A percentile compares a stretch with the other conserved stretches of the same genome.
Evolutionary conservation across 129 eudicot species (phyloP).

Genomic region (Calendula officinalis): DNA sequence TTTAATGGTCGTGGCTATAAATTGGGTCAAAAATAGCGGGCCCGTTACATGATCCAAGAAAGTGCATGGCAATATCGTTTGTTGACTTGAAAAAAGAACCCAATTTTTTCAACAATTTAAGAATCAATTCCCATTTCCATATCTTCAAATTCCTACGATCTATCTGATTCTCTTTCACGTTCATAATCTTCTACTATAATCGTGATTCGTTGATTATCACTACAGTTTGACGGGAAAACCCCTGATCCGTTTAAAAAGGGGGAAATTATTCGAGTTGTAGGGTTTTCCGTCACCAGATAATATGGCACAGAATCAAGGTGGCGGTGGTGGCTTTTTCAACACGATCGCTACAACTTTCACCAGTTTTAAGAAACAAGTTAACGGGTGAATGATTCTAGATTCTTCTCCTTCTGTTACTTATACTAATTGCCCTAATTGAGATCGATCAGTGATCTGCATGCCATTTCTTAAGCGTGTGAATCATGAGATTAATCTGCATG

Average conservation of each 20-base stretch:
- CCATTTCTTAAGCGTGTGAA: too few species aligned
- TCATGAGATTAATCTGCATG: not conserved
- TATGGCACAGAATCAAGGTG: conserved; percentile 50
- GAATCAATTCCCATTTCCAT: not conserved
- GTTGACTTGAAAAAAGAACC: too few species aligned
- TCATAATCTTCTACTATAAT: too few species aligned
- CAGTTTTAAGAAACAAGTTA: conserved; percentile 49
- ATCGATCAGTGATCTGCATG: conserved; percentile 10
- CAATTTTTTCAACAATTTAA: not conserved
- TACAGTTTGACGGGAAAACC: too few species aligned
- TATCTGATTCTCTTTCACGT: too few species aligned
- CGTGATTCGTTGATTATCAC: too few species aligned
- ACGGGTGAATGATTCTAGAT: conserved; percentile 39
- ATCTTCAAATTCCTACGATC: not conserved
- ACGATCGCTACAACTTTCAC: conserved; percentile 54
- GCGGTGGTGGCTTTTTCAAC: conserved; percentile 48
- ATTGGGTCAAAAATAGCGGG: too few species aligned
- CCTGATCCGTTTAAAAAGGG: conserved; percentile 2
- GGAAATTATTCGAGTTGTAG: conserved; percentile 17
- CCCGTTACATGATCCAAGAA: too few species aligned
- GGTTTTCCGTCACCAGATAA: conserved; percentile 22
- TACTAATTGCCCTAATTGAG: conserved; percentile 11
- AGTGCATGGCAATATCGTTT: too few species aligned
- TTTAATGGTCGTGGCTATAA: too few species aligned
- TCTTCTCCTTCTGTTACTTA: not conserved